Evolutionary conservation across 2,329 filamentous ascomycete genomes (phyloP), one percentile per base, ranked within the genome.

Genomic region (Mycosphaerella sp.): DNA sequence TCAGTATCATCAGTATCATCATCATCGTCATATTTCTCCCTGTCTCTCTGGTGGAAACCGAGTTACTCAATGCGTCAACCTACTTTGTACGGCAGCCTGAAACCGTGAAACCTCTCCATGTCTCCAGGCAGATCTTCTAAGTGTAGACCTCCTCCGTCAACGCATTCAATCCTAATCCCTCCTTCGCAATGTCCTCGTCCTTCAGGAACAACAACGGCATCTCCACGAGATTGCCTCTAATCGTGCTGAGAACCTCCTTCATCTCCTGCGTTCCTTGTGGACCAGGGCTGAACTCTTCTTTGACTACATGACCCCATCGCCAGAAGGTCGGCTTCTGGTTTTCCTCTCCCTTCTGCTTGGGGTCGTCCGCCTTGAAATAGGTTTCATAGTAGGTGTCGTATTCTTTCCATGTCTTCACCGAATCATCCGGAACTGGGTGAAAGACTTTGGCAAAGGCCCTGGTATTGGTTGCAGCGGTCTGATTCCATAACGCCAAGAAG

Each of bases 141-240:
- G 74, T 77, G 64, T 77, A 77, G 14, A 77, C 64, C 54, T 74
- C 73, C 66, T 76, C 74, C 1, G 75, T 77, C 54, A 76, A 68
- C 21, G 72, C 70, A 62, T 78, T 78, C 59, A 78, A 59, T 21
- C 80, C 78, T 64, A 95, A 64, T 0, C 90, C 89, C 62, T 89
- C 82, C 77, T 90, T 85, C 3, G 91, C 92, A 69, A 96, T 84
- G 69, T 96, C 90, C 64, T 89, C 81, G 34, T 90, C 86, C 64
- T 86, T 85, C 69, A 95, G 74, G 75, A 96, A 96, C 61, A 89
- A 77, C 62, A 96, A 75, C 29, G 90, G 89, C 91, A 96, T 96
- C 76, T 95, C 88, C 6, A 96, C 75, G 46, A 78, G 59, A 14
- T 69, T 76, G n/a, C 74, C 74, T 43, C 85, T 83, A 6, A 91